Percentiles rank a stretch among this genome's conserved stretches.
Evolutionary conservation across 345 rosid species (phyloP).

Genomic region (Salix viminalis): DNA sequence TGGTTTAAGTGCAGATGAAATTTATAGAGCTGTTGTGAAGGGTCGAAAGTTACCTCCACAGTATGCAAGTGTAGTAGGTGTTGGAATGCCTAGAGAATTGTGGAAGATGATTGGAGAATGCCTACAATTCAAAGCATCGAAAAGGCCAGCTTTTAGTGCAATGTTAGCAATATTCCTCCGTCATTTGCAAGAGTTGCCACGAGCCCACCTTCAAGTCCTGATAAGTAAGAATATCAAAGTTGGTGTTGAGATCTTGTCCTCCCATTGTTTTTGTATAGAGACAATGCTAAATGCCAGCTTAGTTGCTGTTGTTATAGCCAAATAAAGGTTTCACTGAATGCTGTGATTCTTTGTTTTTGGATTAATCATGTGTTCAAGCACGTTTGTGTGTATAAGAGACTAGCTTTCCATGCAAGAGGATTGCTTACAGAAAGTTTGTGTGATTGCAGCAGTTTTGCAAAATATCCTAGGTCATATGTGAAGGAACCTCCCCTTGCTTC

Average conservation of each 20-base stretch:
- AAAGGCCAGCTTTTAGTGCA: constrained; percentile 82
- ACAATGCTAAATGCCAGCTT: too few species aligned
- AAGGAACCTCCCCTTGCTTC: constrained; percentile 46
- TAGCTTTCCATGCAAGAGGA: too few species aligned
- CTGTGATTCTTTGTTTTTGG: too few species aligned
- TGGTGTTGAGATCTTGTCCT: neutral
- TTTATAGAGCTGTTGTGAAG: constrained; percentile 85
- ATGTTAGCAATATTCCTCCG: constrained; percentile 88
- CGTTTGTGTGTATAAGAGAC: too few species aligned
- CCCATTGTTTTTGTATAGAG: neutral
- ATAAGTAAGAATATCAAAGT: constrained; percentile 50
- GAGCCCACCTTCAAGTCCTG: constrained; percentile 78
- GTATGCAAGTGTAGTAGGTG: constrained; percentile 95
- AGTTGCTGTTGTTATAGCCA: neutral
- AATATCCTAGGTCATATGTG: constrained; percentile 45
- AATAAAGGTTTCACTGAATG: too few species aligned
- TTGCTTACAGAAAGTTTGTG: too few species aligned
- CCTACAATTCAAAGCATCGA: constrained; percentile 85
- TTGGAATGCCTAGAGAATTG: constrained; percentile 88
- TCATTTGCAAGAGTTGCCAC: constrained; percentile 90
- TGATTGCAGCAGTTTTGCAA: constrained; percentile 9
- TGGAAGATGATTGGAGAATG: constrained; percentile 99
- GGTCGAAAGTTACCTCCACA: constrained; percentile 84
- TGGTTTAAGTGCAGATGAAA: constrained; percentile 86
- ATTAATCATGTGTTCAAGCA: too few species aligned